These are phyloP conservation scores for Hypoxylon sp. DNA, from an alignment of 2,329 filamentous ascomycete genomes.

Conservation along the genomic window DNA sequence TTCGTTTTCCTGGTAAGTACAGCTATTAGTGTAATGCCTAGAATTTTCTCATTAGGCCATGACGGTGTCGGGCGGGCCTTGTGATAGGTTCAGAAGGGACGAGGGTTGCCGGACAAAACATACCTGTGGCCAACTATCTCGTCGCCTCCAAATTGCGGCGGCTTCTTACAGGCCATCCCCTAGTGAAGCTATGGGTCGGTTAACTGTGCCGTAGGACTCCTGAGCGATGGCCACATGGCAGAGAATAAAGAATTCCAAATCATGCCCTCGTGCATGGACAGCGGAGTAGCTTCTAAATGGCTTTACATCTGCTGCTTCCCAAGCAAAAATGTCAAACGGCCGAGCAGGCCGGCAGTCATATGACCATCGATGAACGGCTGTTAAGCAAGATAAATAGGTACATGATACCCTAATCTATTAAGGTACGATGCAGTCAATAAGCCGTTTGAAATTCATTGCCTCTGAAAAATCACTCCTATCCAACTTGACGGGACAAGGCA, in stretches of 20 bases:
- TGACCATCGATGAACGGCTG: slow-evolving; percentile 32
- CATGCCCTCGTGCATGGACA: slow-evolving; percentile 18
- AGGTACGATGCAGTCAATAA: slow-evolving; percentile 13
- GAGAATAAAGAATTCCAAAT: slow-evolving; percentile 44
- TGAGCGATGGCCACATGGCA: slow-evolving; percentile 23
- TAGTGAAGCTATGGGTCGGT: slow-evolving; percentile 22
- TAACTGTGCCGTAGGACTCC: slow-evolving; percentile 33
- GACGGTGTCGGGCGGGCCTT: slow-evolving; percentile 11
- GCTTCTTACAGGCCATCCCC: slow-evolving; percentile 12
- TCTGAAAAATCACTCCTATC: background rate
- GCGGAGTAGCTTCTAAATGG: slow-evolving; percentile 26
- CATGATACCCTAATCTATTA: slow-evolving; percentile 13
- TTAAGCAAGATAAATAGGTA: slow-evolving; percentile 36
- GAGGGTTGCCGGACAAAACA: slow-evolving; percentile 26
- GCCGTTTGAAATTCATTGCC: slow-evolving; percentile 22
- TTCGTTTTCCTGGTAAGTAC: slow-evolving; percentile 27
- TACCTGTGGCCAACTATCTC: slow-evolving; percentile 27
- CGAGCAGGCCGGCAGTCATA: slow-evolving; percentile 25
- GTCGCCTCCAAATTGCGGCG: slow-evolving; percentile 30
- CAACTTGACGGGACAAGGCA: slow-evolving; percentile 12
- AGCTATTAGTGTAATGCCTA: slow-evolving; percentile 25
- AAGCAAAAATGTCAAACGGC: slow-evolving; percentile 30
- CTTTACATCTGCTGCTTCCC: slow-evolving; percentile 24
- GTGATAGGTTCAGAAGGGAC: slow-evolving; percentile 15
- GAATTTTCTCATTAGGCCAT: slow-evolving; percentile 23